phyloP scores from a whole-genome alignment of 2,329 filamentous ascomycete genomes.

The Colletotrichum sublineola region DNA sequence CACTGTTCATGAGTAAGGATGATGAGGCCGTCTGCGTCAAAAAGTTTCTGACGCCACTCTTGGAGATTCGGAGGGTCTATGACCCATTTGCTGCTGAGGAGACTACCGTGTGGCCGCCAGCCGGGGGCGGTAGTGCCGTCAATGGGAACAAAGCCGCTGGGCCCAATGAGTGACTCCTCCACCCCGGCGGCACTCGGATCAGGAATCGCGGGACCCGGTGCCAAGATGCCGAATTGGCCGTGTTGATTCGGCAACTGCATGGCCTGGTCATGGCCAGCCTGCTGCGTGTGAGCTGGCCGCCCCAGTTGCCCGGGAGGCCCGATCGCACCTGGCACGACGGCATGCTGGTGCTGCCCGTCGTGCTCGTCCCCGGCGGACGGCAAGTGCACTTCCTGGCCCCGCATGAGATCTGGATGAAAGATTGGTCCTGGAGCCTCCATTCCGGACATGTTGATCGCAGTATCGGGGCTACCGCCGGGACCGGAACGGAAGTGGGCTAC shows the following conservation, averaged over 20 bases:
- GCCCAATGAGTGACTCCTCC: conserved; percentile 54
- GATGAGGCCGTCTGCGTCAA: conserved; percentile 81
- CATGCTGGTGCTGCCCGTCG: conserved; percentile 21
- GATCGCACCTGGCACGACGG: conserved; percentile 5
- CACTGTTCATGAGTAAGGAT: conserved; percentile 81
- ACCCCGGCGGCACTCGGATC: conserved; percentile 50
- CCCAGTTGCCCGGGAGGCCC: conserved; percentile 1
- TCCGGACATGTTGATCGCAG: conserved; percentile 22
- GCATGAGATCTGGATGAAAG: conserved; percentile 22
- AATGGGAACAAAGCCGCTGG: conserved; percentile 37
- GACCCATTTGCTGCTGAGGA: conserved; percentile 69
- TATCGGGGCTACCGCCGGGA: conserved; percentile 17
- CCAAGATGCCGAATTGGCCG: conserved; percentile 63
- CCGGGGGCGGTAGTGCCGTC: conserved; percentile 38
- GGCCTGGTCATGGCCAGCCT: conserved; percentile 6
- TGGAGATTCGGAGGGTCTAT: conserved; percentile 76
- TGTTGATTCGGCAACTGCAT: conserved; percentile 46
- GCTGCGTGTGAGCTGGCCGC: conserved; percentile 3
- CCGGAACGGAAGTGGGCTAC: conserved; percentile 42
- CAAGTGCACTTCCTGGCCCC: background rate
- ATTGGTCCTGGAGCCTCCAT: conserved; percentile 15
- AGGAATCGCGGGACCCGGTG: conserved; percentile 50
- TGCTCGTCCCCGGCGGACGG: conserved; percentile 15
- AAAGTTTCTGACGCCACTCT: conserved; percentile 78
- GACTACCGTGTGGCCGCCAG: conserved; percentile 59